A percentile compares a stretch with the other conserved stretches of the same genome.
phyloP scores from a whole-genome alignment of 73 alveolate species.

The Paramecium sexaurelia region DNA sequence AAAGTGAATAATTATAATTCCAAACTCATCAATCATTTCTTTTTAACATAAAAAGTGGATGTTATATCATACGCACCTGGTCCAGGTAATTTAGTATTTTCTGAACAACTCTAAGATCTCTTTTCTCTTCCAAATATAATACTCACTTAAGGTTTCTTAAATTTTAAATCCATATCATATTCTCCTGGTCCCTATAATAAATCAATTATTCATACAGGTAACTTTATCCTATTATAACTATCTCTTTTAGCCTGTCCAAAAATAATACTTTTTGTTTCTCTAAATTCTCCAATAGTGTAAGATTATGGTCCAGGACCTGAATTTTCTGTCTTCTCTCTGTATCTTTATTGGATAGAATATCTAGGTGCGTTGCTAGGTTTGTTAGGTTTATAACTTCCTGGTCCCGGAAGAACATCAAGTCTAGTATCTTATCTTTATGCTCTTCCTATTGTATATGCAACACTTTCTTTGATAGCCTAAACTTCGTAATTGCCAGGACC shows the following conservation, averaged over 20 bases:
- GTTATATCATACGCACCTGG: constrained; percentile 5
- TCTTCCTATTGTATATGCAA: not conserved
- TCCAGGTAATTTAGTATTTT: not conserved
- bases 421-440: not conserved
- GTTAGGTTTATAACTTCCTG: not conserved
- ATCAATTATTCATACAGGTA: not conserved
- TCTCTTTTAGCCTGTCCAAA: constrained; percentile 34
- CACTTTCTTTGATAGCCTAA: not conserved
- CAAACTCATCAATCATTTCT: not conserved
- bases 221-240: not conserved
- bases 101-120: not conserved
- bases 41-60: not conserved
- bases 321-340: not conserved
- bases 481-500: constrained; percentile 22
- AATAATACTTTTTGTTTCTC: constrained; percentile 25
- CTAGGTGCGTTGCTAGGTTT: not conserved
- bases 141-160: not conserved
- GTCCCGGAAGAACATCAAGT: not conserved
- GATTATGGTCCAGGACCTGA: constrained; percentile 44
- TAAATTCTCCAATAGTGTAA: not conserved
- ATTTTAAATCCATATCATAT: not conserved
- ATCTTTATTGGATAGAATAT: not conserved
- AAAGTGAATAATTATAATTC: not conserved
- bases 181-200: constrained; percentile 25
- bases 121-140: constrained; percentile 47